Evolutionary conservation across 2,329 filamentous ascomycete species (phyloP).

Genomic region (Alternaria sp.): DNA sequence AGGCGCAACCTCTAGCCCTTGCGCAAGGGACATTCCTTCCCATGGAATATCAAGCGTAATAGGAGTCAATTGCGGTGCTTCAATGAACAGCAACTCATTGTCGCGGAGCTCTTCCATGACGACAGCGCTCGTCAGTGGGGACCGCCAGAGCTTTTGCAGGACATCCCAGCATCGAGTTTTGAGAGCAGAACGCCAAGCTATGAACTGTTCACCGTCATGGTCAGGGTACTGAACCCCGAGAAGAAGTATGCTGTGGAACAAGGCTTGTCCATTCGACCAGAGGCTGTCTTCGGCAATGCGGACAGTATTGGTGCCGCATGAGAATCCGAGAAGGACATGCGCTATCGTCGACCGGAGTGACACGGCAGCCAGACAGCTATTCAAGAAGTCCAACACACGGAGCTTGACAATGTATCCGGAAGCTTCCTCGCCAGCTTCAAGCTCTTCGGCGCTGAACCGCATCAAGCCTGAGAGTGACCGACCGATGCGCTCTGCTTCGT

Average conservation of each 20-base stretch:
- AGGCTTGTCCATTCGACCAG: slow-evolving; percentile 74
- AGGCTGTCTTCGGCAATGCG: slow-evolving; percentile 72
- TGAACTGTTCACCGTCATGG: slow-evolving; percentile 57
- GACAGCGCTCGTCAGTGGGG: slow-evolving; percentile 76
- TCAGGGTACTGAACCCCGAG: slow-evolving; percentile 75
- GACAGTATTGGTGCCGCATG: slow-evolving; percentile 74
- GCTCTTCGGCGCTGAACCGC: slow-evolving; percentile 70
- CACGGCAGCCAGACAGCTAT: slow-evolving; percentile 77
- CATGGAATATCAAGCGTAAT: slow-evolving; percentile 74
- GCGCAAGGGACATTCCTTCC: slow-evolving; percentile 71
- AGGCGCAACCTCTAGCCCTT: slow-evolving; percentile 46
- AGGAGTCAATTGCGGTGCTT: slow-evolving; percentile 75
- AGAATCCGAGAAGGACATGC: slow-evolving; percentile 88
- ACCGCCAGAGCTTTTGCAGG: slow-evolving; percentile 82
- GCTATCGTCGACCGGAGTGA: slow-evolving; percentile 84
- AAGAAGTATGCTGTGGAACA: slow-evolving; percentile 83
- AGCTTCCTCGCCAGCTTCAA: slow-evolving; percentile 73
- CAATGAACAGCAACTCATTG: slow-evolving; percentile 79
- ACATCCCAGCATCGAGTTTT: slow-evolving; percentile 64
- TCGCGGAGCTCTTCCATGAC: slow-evolving; percentile 81
- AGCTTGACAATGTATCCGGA: slow-evolving; percentile 82
- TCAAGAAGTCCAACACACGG: slow-evolving; percentile 84
- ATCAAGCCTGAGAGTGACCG: slow-evolving; percentile 75
- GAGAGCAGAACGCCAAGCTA: slow-evolving; percentile 55
- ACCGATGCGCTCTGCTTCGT: slow-evolving; percentile 81